Base-by-base conservation (phyloP, 1,139 yeast species). In the Geotrichum carabidarum region DNA sequence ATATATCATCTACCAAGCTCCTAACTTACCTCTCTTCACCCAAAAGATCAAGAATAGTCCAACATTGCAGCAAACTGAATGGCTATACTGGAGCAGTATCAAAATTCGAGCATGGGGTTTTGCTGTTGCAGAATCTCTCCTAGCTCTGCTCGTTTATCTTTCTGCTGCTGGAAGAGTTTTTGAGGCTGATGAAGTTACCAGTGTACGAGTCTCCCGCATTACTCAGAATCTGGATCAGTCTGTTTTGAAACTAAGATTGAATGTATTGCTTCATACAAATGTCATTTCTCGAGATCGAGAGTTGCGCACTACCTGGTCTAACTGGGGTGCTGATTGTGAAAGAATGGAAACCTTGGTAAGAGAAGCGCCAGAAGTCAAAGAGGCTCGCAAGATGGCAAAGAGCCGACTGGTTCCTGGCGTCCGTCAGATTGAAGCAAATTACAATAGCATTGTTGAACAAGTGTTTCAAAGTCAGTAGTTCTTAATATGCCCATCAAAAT, bases 91-190 rank as follows among this genome's bases (percentile, higher is more conserved):
- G 63, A 30, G 40, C 9, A 50, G 52, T 37, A 56, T 56, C n/a
- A 46, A 48, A n/a, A 31, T 32, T 37, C 54, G 66, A n/a, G 62
- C 59, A 1, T 40, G 47, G n/a, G 34, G 48, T 2, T 51, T 64
- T 12, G 53, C 59, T 8, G 51, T 38, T 1, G 49, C 56, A 47
- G 58, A 63, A 34, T 47, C 47, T 18, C 41, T 55, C 4, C 40
- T 61, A 9, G 66, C 59, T 1, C 47, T 37, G 2, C 12, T 60
- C 46, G 30, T 62, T 14, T 61, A 45, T 44, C 46, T 63, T 15
- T 52, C 62, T 0, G 59, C 59, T 32, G 58, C 65, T 5, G 66
- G 66, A 7, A 56, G 64, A 8, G 43, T 59, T 36, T 64, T 54
- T 41, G 59, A 57, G 27, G 38, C 52, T 5, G 58, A 36, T 14